Percentiles rank a stretch among this genome's conserved stretches.
phyloP scores from a whole-genome alignment of 78 protist genomes.

The Dictyostelium intermedium region DNA sequence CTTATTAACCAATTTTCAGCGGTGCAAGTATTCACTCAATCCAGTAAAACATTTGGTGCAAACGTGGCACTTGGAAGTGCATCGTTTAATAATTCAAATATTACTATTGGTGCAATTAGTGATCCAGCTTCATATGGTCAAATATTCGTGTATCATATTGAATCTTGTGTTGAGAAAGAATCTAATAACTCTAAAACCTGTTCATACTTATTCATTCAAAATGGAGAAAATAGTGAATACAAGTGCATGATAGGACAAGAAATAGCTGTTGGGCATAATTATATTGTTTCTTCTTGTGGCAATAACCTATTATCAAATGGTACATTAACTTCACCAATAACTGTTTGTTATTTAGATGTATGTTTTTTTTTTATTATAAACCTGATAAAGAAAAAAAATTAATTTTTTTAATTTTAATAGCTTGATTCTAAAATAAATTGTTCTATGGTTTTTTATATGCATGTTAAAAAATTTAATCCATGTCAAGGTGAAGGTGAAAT shows the following conservation, averaged over 20 bases:
- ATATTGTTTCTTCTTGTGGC: constrained; percentile 23
- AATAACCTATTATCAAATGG: background rate
- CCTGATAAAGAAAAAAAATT: background rate
- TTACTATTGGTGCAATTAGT: background rate
- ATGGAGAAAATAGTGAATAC: background rate
- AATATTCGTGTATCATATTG: background rate
- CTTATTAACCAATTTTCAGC: background rate
- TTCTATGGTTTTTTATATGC: background rate
- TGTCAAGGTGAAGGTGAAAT: constrained; percentile 1
- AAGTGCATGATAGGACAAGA: background rate
- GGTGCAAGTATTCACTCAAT: background rate
- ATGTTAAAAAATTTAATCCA: background rate
- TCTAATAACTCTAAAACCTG: background rate
- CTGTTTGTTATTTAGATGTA: constrained; percentile 41
- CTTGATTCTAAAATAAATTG: background rate
- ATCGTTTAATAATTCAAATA: background rate
- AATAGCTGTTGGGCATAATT: constrained; percentile 31
- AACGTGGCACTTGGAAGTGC: constrained; percentile 37
- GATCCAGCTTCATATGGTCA: constrained; percentile 7
- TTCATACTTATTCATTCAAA: background rate
- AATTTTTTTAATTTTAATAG: background rate
- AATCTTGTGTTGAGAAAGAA: background rate
- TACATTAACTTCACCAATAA: constrained; percentile 1
- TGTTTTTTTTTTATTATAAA: background rate
- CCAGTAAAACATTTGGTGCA: constrained; percentile 15